Evolutionary conservation across 2,329 filamentous ascomycete species (phyloP), one percentile per base, ranked within the genome.

Genomic region (Calycina marina): DNA sequence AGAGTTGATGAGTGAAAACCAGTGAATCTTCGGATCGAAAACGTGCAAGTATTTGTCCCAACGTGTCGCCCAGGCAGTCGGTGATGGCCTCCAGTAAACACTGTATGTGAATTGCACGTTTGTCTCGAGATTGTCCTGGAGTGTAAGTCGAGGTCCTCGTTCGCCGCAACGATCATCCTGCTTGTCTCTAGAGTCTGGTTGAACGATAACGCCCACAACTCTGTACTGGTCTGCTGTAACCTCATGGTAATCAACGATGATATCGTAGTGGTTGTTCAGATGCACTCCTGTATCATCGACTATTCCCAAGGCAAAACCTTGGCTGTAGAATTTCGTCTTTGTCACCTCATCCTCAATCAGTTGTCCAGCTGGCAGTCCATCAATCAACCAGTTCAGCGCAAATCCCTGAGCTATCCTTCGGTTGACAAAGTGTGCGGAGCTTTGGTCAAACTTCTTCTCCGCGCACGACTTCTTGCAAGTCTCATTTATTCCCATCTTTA

Each of bases 1-100:
- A 20, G 86, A 94, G 58, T 93, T 93, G 59, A 96, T 81, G 30
- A 98, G 73, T 38, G 86, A 94, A 62, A 96, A 93, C 90, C 90
- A 98, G 57, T 98, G 90, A 47, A 98, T 96, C 63, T 90, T 92
- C 32, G 90, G 86, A 55, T 96, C 86, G 52, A 86, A 92, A 17
- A 98, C 88, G 51, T 96, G 88, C 20, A 98, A 68, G 54, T 96
- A 96, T 59, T 93, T 96, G 65, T 98, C 90, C 90, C 90, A 98
- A 42, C 90, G 73, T 9, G 90, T 98, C 16, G 90, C 90, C 77
- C 93, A 98, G 1, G 80, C 82, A 1, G 86, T 96, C 1, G 67
- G 52, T 1, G 85, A 94, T 44, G 75, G 72, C 36, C 68, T 70
- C 90, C 90, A 98, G 57, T 77, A 80, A 10, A 96, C 83, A 43